Evolutionary conservation across 139 green algal genomes (phyloP), one percentile per base, ranked within the genome.

Genomic region (Auxenochlorella pyrenoidosa): DNA sequence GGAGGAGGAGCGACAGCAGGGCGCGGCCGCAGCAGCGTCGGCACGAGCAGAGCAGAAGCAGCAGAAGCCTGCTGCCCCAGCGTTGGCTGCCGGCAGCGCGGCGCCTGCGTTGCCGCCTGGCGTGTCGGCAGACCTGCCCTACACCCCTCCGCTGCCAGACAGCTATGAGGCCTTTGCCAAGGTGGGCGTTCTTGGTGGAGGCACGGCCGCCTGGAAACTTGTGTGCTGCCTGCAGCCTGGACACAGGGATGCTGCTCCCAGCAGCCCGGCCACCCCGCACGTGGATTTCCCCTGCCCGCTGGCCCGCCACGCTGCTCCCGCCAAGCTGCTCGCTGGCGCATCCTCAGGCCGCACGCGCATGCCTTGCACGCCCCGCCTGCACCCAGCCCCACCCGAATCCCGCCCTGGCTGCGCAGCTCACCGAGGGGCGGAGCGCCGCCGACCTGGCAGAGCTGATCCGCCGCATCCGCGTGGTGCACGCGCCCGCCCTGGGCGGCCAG

Each of bases 401-500:
- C 32, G 26, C 3, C 40, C 34, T 5, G 18, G 22, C 34, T 38
- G 0, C 44, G 59, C 79, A 86, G 81, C 82, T 86, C 15, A 66
- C 44, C 6, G 44, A 21, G 13, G 93, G 92, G 0, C 91, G 94
- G 10, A 82, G 87, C 8, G 86, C 92, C 0, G 86, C 86, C 28
- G 89, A 98, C n/a, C 86, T 98, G 78, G 75, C 44, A 8, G 77
- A 93, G 75, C 91, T 94, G 1, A 79, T 99, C 32, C 38, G 87
- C 38, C 93, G 96, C 66, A 97, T 99, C 26, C 93, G 96, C 6
- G 89, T 80, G 24, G 97, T 93, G 92, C 85, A 99, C 88, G 93
- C 95, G 0, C 72, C 93, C 0, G 83, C 85, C 12, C 91, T 99
- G 51, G 91, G 92, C 2, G 83, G 90, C 4, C 95, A 96, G 47